Evolutionary conservation across 345 rosid species (phyloP).

Genomic region (Citrus cavaleriei): DNA sequence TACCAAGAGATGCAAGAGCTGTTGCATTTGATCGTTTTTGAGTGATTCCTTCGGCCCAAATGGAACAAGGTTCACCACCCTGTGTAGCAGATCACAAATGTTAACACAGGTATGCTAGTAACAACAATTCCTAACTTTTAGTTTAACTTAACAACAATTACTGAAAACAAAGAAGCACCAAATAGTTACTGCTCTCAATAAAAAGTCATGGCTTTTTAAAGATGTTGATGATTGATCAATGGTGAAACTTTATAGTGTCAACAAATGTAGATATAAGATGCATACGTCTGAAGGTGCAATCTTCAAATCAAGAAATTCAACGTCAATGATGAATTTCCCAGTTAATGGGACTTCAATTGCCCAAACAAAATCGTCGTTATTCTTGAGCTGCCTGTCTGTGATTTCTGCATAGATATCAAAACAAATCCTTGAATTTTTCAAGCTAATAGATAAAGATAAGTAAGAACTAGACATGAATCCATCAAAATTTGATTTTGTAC

Average conservation of each 20-base stretch:
- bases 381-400: constrained; percentile 71
- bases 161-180: background rate
- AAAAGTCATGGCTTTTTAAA: too few species aligned
- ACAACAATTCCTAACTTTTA: background rate
- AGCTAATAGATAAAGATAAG: background rate
- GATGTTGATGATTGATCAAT: too few species aligned
- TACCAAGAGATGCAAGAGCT: constrained; percentile 59
- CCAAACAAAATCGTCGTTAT: constrained; percentile 81
- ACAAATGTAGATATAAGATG: constrained; percentile 5
- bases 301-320: constrained; percentile 87
- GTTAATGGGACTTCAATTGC: constrained; percentile 71
- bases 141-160: background rate
- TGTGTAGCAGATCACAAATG: constrained; percentile 17
- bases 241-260: background rate
- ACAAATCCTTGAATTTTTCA: background rate
- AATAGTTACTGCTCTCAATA: background rate
- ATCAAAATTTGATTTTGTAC: background rate
- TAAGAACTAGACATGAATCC: background rate
- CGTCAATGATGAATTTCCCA: constrained; percentile 84
- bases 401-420: constrained; percentile 44
- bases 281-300: constrained; percentile 64
- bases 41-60: constrained; percentile 66
- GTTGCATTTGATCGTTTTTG: constrained; percentile 44
- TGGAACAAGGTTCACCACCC: constrained; percentile 74
- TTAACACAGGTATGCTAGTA: constrained; percentile 2